Evolutionary conservation across 495 filamentous ascomycete genomes (phyloP), one percentile per base, ranked within the genome.

Genomic region (Clavariopsis aquatica): DNA sequence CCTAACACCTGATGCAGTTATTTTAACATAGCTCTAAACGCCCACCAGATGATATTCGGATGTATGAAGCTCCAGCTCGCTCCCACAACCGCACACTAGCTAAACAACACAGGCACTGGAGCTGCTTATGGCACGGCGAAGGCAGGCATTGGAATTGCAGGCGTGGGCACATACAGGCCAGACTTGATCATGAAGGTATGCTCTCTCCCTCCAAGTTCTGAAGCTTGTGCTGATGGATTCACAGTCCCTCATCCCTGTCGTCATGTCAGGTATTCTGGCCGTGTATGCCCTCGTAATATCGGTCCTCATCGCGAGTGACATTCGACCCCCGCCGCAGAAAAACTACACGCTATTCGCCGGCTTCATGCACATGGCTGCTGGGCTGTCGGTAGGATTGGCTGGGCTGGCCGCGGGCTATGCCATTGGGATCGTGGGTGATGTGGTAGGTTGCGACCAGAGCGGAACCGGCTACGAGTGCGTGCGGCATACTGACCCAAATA

Each of bases 211-310:
- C 27, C 9, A 22, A 31, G 2, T 9, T 15, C 17, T 4, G 1
- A 43, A 23, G 23, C 46, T 54, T 10, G 12, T 28, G 41, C 56
- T 64, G 26, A 71, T 24, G n/a, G 5, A 13, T 49, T 34, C 24
- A 46, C 67, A 93, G 92, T 96, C 90, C 51, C 81, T 96, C 38
- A 93, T 95, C 71, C 94, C 93, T 57, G 93, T 98, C 66, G 91
- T 99, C 80, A 99, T 99, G 94, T 95, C 94, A 73, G 94, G 94
- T 83, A 99, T 99, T 73, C 92, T 99, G 69, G 94, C 94, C 36
- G 95, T 99, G 67, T 99, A 99, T 79, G 87, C 92, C 36, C 89
- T 99, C 49, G 94, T 99, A 66, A 90, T 99, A 66, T 86, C 93
- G 19, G 94, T 99, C 71, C 83, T 99, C 31, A 98, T 98, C 73